Percentiles rank a stretch among this genome's conserved stretches.
These are phyloP conservation scores for Rutstroemia sp. DNA, from an alignment of 2,329 filamentous ascomycete species.

Conservation along the genomic window DNA sequence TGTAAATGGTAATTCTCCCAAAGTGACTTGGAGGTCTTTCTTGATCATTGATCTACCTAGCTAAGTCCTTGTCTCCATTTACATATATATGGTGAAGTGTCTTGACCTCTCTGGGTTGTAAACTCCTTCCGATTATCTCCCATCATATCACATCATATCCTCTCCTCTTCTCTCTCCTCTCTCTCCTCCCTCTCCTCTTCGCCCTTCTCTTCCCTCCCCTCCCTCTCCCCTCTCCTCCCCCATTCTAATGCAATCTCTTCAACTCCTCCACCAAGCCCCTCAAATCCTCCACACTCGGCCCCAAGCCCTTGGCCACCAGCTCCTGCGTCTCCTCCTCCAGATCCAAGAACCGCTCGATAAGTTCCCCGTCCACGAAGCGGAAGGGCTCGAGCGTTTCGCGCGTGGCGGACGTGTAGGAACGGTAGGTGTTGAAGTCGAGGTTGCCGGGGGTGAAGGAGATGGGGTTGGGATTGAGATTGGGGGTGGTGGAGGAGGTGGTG, in stretches of 20 bases:
- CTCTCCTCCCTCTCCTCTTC: no score
- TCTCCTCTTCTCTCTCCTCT: no score
- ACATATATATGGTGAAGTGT: not conserved
- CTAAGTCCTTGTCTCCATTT: no score
- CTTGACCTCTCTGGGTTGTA: no score
- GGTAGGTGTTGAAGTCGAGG: slow-evolving; percentile 69
- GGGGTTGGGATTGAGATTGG: not conserved
- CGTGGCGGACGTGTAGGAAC: slow-evolving; percentile 72
- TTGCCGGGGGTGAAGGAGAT: slow-evolving; percentile 62
- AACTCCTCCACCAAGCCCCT: slow-evolving; percentile 55
- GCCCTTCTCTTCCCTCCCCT: no score
- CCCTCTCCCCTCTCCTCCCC: not conserved
- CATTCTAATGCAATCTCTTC: slow-evolving; percentile 50
- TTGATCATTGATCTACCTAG: not conserved
- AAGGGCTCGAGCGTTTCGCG: slow-evolving; percentile 68
- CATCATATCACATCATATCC: not conserved
- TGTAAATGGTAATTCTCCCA: not conserved
- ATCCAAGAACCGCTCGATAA: slow-evolving; percentile 80
- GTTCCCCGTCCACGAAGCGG: slow-evolving; percentile 86
- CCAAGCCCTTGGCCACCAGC: slow-evolving; percentile 47
- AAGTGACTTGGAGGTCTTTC: no score
- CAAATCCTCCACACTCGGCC: slow-evolving; percentile 55
- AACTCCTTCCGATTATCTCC: not conserved
- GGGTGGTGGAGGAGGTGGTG: not conserved
- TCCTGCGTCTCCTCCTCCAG: slow-evolving; percentile 51